phyloP scores from a whole-genome alignment of 768 basidiomycete species.

The Pisolithus orientalis region DNA sequence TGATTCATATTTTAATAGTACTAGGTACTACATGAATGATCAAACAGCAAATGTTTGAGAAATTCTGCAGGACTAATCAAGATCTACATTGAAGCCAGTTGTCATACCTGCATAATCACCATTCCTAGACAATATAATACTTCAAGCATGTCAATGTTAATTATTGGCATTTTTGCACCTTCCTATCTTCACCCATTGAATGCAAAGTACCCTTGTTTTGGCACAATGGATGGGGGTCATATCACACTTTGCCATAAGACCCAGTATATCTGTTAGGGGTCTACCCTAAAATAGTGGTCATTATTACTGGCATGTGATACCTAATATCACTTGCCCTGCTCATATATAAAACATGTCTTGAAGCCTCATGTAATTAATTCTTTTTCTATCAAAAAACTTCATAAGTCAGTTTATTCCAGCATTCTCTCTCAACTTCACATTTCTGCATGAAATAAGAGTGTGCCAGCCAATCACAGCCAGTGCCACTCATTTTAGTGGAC shows the following conservation, averaged over 20 bases:
- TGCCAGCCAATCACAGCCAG: no score
- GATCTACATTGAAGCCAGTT: not conserved
- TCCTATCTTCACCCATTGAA: not conserved
- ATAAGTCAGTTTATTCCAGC: no score
- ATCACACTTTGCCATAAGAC: not conserved
- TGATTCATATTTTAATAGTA: not conserved
- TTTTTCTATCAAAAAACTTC: no score
- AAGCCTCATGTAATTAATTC: no score
- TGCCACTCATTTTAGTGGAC: no score
- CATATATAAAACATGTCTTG: no score
- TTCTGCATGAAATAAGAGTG: no score
- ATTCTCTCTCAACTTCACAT: no score
- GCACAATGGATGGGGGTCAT: not conserved
- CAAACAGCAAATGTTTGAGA: not conserved
- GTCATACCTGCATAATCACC: not conserved
- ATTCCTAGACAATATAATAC: not conserved
- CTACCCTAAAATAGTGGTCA: no score
- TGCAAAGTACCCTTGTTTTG: not conserved
- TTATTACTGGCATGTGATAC: no score
- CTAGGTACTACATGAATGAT: not conserved
- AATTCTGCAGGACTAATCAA: not conserved
- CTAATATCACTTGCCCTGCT: no score
- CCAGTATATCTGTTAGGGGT: not conserved
- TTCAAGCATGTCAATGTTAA: not conserved
- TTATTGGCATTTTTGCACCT: not conserved